Percentiles rank a stretch among this genome's conserved stretches.
phyloP scores from a whole-genome alignment of 2,329 filamentous ascomycete genomes.

The Apiospora marii region DNA sequence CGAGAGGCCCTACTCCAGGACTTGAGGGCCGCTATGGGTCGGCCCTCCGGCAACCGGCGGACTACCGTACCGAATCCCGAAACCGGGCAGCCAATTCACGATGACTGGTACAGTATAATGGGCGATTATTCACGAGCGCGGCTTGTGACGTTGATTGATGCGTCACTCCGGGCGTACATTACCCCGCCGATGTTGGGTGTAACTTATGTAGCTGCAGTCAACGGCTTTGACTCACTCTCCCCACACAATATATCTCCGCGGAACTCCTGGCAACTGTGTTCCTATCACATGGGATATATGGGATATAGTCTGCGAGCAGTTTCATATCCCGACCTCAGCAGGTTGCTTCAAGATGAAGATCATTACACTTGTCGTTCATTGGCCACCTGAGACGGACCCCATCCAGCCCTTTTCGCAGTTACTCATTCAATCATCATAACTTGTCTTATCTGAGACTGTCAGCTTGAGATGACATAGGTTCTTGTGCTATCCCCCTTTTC shows the following conservation, averaged over 20 bases:
- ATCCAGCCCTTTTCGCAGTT: background rate
- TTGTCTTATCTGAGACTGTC: background rate
- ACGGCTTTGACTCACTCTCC: background rate
- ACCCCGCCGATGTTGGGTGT: background rate
- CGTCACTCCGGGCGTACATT: background rate
- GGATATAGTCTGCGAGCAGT: no score
- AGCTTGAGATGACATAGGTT: no score
- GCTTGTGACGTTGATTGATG: background rate
- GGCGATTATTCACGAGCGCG: background rate
- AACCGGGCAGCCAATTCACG: conserved; percentile 7
- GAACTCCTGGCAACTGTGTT: background rate
- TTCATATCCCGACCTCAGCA: no score
- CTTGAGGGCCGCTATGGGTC: background rate
- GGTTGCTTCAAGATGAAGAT: no score
- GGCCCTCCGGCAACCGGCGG: conserved; percentile 1
- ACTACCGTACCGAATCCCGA: background rate
- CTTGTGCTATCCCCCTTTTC: background rate
- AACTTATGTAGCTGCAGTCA: background rate
- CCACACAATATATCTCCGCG: background rate
- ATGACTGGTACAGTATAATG: background rate
- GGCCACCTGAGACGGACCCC: background rate
- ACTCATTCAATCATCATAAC: background rate
- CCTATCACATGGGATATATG: no score
- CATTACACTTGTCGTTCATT: background rate
- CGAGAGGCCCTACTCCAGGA: background rate